Conservation (phyloP, 2,329 filamentous ascomycete species). For the Monosporascus sp. region DNA sequence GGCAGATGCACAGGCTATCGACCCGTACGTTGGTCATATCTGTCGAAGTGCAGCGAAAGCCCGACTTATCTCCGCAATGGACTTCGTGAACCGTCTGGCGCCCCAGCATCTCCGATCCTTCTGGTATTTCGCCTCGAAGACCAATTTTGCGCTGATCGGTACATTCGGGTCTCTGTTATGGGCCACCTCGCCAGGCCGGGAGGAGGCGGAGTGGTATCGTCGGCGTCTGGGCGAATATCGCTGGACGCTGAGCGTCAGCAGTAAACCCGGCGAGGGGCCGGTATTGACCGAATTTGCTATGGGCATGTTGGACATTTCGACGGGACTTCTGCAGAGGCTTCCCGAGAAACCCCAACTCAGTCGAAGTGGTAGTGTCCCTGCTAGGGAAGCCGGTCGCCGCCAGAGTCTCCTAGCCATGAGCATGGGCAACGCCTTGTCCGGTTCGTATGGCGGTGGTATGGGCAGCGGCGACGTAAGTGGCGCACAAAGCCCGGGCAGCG, state of each 20-base stretch:
- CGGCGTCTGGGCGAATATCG: conserved; percentile 81
- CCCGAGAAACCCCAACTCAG: conserved; percentile 67
- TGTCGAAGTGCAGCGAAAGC: conserved; percentile 93
- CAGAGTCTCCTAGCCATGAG: conserved; percentile 34
- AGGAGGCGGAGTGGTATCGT: conserved; percentile 92
- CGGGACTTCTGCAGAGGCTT: conserved; percentile 62
- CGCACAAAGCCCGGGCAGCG: conserved; percentile 46
- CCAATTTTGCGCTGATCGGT: conserved; percentile 90
- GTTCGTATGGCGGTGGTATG: conserved; percentile 36
- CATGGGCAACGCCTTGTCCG: conserved; percentile 20
- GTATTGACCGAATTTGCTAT: conserved; percentile 67
- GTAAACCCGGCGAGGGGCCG: conserved; percentile 59
- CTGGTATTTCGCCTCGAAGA: conserved; percentile 85
- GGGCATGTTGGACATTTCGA: conserved; percentile 70
- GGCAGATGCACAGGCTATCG: conserved; percentile 43
- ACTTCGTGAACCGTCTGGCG: conserved; percentile 90
- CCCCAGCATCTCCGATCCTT: conserved; percentile 84
- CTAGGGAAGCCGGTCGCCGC: conserved; percentile 37
- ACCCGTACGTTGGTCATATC: conserved; percentile 84
- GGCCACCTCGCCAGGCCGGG: conserved; percentile 79
- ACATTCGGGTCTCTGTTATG: conserved; percentile 88
- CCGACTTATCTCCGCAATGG: conserved; percentile 90
- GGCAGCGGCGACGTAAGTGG: conserved; percentile 45
- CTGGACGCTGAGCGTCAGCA: conserved; percentile 87
- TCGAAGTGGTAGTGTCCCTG: conserved; percentile 45